Conservation (phyloP, 2,329 filamentous ascomycete genomes). For the Fusarium palustre region DNA sequence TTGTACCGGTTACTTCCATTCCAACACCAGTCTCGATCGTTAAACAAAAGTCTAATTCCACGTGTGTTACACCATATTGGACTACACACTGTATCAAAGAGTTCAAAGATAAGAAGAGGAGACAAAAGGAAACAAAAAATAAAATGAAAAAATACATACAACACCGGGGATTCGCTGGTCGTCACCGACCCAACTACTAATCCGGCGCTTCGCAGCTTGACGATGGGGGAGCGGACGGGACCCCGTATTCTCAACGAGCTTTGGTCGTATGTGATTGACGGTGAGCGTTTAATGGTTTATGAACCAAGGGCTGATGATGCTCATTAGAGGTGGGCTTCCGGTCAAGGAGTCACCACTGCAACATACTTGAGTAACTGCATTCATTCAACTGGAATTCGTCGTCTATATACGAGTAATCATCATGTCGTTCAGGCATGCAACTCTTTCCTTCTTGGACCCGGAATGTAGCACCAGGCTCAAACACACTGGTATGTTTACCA, state of each 20-base stretch:
- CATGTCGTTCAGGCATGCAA: conserved; percentile 41
- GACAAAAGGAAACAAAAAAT: not conserved
- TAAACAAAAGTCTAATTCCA: not conserved
- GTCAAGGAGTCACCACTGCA: not conserved
- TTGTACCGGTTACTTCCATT: not conserved
- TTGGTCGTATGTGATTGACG: conserved; percentile 18
- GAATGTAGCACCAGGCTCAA: conserved; percentile 34
- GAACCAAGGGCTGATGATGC: not conserved
- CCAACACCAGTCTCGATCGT: not conserved
- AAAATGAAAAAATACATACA: conserved; percentile 22
- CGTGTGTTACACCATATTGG: not conserved
- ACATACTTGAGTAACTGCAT: not conserved
- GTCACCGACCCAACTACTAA: conserved; percentile 28
- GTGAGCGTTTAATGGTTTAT: not conserved
- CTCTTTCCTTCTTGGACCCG: conserved; percentile 32
- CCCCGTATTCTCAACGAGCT: conserved; percentile 22
- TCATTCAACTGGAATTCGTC: conserved; percentile 34
- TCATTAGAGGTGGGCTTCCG: not conserved
- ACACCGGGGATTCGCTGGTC: conserved; percentile 28
- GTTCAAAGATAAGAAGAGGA: not conserved
- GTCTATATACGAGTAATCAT: conserved; percentile 42
- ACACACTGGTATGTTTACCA: conserved; percentile 32
- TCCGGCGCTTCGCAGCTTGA: conserved; percentile 22
- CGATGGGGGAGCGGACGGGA: conserved; percentile 18
- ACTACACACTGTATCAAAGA: not conserved